phyloP scores from a whole-genome alignment of 352 stramenopile genomes.

The Globisporangium middletonii region DNA sequence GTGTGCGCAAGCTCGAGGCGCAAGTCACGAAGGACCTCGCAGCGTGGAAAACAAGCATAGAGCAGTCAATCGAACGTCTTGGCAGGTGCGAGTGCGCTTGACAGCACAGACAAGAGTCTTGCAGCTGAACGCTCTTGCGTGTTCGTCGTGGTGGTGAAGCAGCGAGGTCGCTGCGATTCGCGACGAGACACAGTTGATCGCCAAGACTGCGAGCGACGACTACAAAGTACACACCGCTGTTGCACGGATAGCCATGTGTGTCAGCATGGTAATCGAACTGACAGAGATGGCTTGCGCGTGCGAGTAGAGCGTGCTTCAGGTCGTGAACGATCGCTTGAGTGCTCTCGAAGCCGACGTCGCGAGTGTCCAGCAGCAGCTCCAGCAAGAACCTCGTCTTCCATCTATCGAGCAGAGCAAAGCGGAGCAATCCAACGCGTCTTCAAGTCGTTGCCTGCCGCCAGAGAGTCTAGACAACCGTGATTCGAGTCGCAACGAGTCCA shows the following conservation, averaged over 20 bases:
- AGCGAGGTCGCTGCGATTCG: constrained; percentile 8
- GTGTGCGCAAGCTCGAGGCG: constrained; percentile 9
- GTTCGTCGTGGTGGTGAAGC: neutral
- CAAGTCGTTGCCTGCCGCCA: neutral
- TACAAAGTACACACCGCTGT: neutral
- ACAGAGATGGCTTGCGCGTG: neutral
- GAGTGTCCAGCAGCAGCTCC: neutral
- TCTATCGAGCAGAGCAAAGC: neutral
- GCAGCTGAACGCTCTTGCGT: neutral
- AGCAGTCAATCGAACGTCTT: neutral
- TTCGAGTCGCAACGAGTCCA: too few species aligned
- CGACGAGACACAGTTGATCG: constrained; percentile 6
- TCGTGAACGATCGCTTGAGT: constrained; percentile 2
- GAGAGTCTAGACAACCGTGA: neutral
- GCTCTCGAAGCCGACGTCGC: constrained; percentile 5
- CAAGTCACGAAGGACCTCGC: constrained; percentile 4
- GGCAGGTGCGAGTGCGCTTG: neutral
- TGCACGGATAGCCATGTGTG: neutral
- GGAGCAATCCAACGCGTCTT: neutral
- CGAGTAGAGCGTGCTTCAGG: constrained; percentile 2
- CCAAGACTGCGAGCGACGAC: neutral
- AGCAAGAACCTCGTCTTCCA: neutral
- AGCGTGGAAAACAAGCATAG: constrained; percentile 2
- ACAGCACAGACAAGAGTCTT: neutral
- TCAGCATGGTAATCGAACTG: neutral